Conservation (phyloP, 305 asterid species). For the Solanum hybrid region DNA sequence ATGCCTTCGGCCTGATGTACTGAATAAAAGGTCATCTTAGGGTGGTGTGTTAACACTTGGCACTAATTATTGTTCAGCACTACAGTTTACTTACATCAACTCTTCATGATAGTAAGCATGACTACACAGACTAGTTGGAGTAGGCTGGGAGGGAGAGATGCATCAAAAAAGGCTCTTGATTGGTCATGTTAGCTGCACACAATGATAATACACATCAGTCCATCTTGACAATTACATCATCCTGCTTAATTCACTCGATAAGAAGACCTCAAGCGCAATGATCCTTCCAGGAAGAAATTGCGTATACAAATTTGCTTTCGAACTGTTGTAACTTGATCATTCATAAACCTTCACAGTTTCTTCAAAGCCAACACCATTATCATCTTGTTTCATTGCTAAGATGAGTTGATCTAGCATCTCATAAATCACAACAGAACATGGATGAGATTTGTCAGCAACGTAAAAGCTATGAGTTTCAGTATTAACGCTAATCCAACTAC, state of each 20-base stretch:
- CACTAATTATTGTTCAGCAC: neutral
- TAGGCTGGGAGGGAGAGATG: neutral
- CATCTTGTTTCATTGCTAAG: conserved; percentile 35
- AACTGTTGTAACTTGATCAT: conserved; percentile 1
- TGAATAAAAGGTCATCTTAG: neutral
- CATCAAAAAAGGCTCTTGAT: neutral
- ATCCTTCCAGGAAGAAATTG: neutral
- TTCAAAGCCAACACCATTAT: conserved; percentile 24
- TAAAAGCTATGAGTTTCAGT: conserved; percentile 42
- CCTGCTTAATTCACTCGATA: neutral
- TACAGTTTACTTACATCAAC: neutral
- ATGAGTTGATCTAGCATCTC: conserved; percentile 36
- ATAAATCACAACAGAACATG: conserved; percentile 33
- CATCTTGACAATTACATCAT: neutral
- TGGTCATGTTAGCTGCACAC: neutral
- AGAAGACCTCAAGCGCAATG: neutral
- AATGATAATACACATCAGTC: neutral
- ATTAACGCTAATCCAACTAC: conserved; percentile 60
- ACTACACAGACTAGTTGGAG: neutral
- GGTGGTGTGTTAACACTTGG: neutral
- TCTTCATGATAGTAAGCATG: neutral
- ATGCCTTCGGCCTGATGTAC: neutral
- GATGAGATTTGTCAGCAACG: conserved; percentile 51
- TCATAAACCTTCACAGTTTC: conserved; percentile 23
- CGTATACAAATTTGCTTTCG: neutral